Percentiles rank a stretch among this genome's conserved stretches.
Conservation (phyloP, 2,329 filamentous ascomycete species). For the Aspergillus niger region DNA sequence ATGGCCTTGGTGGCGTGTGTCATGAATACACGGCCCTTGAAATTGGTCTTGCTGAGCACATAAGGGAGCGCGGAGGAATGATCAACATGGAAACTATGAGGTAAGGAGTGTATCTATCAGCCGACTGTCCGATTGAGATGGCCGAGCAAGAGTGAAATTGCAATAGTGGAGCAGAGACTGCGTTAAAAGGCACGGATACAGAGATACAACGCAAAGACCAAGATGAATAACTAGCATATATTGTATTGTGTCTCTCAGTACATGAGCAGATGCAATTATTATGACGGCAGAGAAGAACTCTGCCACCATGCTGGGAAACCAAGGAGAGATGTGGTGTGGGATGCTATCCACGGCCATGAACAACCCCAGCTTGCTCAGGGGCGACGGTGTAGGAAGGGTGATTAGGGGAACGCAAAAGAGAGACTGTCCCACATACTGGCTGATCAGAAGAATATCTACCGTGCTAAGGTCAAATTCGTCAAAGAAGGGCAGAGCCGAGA, state of each 20-base stretch:
- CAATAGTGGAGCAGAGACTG: constrained; percentile 12
- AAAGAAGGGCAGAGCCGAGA: constrained; percentile 92
- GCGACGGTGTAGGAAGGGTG: constrained; percentile 8
- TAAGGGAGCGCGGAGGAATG: constrained; percentile 99
- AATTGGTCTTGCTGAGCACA: constrained; percentile 96
- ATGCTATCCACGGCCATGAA: not conserved
- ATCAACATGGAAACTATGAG: constrained; percentile 92
- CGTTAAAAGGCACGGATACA: constrained; percentile 21
- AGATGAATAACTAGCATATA: constrained; percentile 24
- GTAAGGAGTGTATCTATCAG: constrained; percentile 30
- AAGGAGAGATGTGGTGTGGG: not conserved
- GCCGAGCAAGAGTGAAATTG: not conserved
- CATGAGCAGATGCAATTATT: constrained; percentile 22
- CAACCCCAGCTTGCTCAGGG: not conserved
- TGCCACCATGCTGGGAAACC: not conserved
- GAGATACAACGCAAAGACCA: constrained; percentile 23
- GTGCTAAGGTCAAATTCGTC: constrained; percentile 98
- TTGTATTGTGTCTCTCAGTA: constrained; percentile 43
- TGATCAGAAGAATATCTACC: constrained; percentile 94
- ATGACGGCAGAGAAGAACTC: not conserved
- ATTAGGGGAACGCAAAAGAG: constrained; percentile 21
- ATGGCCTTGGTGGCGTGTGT: constrained; percentile 99
- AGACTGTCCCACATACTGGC: constrained; percentile 76
- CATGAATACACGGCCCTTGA: constrained; percentile 96
- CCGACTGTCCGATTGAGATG: constrained; percentile 15